phyloP scores from a whole-genome alignment of 371 early-diverging fungal genomes.

The Apophysomyces ossiformis region DNA sequence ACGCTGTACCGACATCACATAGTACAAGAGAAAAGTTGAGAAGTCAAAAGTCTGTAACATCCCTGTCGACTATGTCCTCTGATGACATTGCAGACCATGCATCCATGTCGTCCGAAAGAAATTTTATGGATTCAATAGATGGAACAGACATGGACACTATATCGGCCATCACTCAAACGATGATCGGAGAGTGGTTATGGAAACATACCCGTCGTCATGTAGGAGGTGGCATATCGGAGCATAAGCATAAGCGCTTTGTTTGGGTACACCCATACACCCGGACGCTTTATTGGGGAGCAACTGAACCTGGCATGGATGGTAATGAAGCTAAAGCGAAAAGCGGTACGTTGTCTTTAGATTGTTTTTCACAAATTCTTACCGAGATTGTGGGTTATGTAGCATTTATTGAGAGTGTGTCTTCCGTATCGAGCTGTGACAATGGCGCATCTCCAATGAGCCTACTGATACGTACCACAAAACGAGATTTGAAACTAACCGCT shows the following conservation, averaged over 20 bases:
- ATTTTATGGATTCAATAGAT: background rate
- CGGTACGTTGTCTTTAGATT: constrained; percentile 34
- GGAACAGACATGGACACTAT: constrained; percentile 62
- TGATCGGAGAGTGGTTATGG: constrained; percentile 82
- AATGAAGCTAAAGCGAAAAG: constrained; percentile 58
- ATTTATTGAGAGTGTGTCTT: constrained; percentile 61
- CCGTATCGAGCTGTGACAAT: constrained; percentile 46
- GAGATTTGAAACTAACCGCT: constrained; percentile 75
- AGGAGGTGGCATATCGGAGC: constrained; percentile 63
- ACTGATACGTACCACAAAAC: constrained; percentile 66
- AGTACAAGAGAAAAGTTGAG: constrained; percentile 15
- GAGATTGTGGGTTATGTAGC: constrained; percentile 36
- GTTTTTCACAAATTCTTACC: background rate
- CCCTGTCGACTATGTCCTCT: constrained; percentile 34
- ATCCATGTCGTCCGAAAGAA: too few species aligned
- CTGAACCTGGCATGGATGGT: constrained; percentile 66
- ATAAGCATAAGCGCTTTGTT: constrained; percentile 76
- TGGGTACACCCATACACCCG: constrained; percentile 90
- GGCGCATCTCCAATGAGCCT: constrained; percentile 60
- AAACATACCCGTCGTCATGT: constrained; percentile 73
- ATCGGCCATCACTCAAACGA: constrained; percentile 75
- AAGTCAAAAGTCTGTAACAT: constrained; percentile 14
- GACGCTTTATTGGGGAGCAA: constrained; percentile 78
- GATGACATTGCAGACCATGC: too few species aligned
- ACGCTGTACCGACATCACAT: constrained; percentile 14